Percentiles rank a stretch among this genome's conserved stretches.
phyloP scores from a whole-genome alignment of 2,329 filamentous ascomycete species.

The Aspergillus novofumigatus region DNA sequence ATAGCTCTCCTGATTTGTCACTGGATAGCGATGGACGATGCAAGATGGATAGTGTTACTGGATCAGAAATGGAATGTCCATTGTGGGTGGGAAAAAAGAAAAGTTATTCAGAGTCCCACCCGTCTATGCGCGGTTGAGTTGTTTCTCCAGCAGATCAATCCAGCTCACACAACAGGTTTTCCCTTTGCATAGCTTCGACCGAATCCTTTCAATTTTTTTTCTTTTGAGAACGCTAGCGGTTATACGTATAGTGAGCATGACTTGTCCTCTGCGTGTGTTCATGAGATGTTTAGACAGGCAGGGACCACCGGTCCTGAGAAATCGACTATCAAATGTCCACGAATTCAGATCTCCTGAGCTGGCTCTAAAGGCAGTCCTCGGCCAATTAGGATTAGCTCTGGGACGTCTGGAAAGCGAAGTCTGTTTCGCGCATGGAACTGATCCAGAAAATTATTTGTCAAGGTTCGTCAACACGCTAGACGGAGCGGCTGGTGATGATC shows the following conservation, averaged over 20 bases:
- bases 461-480: constrained; percentile 6
- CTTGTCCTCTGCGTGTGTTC: not conserved
- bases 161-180: not conserved
- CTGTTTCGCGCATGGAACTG: constrained; percentile 11
- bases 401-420: not conserved
- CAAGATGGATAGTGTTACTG: too few species aligned
- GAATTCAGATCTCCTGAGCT: not conserved
- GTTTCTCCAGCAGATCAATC: not conserved
- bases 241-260: not conserved
- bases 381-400: not conserved
- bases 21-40: not conserved
- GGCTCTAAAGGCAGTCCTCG: not conserved
- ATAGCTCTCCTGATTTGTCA: not conserved
- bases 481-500: constrained; percentile 12
- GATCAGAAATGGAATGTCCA: not conserved
- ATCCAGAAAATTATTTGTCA: constrained; percentile 19
- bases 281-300: not conserved
- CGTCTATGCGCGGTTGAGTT: too few species aligned
- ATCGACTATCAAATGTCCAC: not conserved
- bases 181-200: not conserved
- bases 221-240: not conserved
- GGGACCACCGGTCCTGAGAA: not conserved
- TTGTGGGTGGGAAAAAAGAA: not conserved
- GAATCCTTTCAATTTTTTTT: not conserved
- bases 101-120: not conserved